phyloP scores from a whole-genome alignment of 805 yeast genomes.

The Candida glaebosa region DNA sequence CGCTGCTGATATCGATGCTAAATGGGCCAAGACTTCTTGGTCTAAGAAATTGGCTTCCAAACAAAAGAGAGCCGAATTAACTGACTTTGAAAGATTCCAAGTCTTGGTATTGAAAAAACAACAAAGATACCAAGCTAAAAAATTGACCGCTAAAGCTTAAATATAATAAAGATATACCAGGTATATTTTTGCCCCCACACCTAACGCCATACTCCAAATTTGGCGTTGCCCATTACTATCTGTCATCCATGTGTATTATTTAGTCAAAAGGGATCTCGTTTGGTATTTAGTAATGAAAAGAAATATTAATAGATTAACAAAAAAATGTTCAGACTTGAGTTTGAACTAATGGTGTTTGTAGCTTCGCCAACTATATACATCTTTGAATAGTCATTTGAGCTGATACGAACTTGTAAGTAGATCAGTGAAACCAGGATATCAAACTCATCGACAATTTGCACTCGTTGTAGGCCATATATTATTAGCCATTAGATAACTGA shows the following conservation, averaged over 20 bases:
- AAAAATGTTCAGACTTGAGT: too few species aligned
- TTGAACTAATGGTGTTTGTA: not conserved
- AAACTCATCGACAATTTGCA: too few species aligned
- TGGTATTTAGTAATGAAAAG: conserved; percentile 20
- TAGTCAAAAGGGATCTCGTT: conserved; percentile 22
- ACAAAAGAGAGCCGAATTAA: conserved; percentile 86
- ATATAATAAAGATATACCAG: too few species aligned
- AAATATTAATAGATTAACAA: conserved; percentile 1
- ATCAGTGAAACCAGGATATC: too few species aligned
- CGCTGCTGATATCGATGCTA: conserved; percentile 80
- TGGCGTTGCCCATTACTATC: not conserved
- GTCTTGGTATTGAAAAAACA: conserved; percentile 96
- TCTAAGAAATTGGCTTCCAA: conserved; percentile 97
- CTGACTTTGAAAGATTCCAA: conserved; percentile 99
- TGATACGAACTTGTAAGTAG: too few species aligned
- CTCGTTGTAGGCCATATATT: too few species aligned
- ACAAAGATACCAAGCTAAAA: conserved; percentile 90
- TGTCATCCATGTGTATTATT: conserved; percentile 21
- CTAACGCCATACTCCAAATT: not conserved
- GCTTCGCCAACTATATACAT: too few species aligned
- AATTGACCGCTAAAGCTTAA: conserved; percentile 96
- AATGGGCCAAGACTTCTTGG: conserved; percentile 95
- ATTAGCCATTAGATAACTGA: too few species aligned
- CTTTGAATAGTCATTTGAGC: too few species aligned
- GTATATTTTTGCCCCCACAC: too few species aligned